Evolutionary conservation across 768 basidiomycete genomes (phyloP), one percentile per base, ranked within the genome.

Genomic region (Suillus americanus): DNA sequence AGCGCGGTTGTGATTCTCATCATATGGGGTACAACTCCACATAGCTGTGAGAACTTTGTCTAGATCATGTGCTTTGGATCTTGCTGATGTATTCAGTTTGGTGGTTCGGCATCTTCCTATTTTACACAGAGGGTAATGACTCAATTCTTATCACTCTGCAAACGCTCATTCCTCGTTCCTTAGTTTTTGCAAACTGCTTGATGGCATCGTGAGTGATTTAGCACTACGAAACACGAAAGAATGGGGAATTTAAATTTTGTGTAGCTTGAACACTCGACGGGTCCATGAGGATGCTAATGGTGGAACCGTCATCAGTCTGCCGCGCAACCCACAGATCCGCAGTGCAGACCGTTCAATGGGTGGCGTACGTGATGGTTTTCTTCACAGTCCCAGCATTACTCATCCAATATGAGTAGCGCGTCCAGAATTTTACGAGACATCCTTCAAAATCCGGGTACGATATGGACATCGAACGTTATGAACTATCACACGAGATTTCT

Each of bases 101-200:
- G 56, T 57, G 56, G 56, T 57, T 57, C 9, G 56, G 56, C 38
- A 12, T 59, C 18, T 59, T 40, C 35, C 25, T 59, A 40, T 28
- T 40, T 40, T 40, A 59, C 16, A 59, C 56, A 10, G 56, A 59
- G 3, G 10, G 56, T 59, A 59, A 59, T 5, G 9, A 18, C 3
- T 40, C 16, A 18, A 59, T 28, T 59, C 16, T 28, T 18, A 40
- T 40, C 40, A 18, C 25, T 40, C 18, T 10, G 13, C 25, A 40
- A 28, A 3, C 3, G 2, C 56, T 59, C 16, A 59, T 28, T 2
- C 38, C 5, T 59, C 10, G 23, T 40, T 28, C 38, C 25, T 25
- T 28, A 59, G 56, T 59, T 40, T 59, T 40, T 20, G 56, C 56
- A 40, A 59, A 59, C 25, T 59, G 1, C 9, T 20, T 40, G 7